A percentile compares a stretch with the other conserved stretches of the same genome.
phyloP scores from a whole-genome alignment of 1,139 yeast species.

The Meyerozyma carpophila region DNA sequence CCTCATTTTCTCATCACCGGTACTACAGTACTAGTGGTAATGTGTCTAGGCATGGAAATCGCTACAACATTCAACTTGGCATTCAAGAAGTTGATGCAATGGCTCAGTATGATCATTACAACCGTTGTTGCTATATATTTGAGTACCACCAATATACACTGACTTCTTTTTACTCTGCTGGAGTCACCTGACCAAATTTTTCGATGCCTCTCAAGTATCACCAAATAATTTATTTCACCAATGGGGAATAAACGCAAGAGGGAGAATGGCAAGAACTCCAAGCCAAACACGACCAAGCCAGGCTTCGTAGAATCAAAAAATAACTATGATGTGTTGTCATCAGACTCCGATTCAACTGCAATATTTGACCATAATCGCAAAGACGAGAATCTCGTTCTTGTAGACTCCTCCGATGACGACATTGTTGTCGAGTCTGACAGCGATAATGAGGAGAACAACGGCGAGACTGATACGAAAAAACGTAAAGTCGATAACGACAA shows the following conservation, averaged over 20 bases:
- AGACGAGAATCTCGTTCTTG: slow-evolving; percentile 17
- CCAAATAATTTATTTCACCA: neutral
- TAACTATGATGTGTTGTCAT: slow-evolving; percentile 14
- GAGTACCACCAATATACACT: neutral
- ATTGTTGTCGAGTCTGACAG: slow-evolving; percentile 33
- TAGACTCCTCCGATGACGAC: slow-evolving; percentile 22
- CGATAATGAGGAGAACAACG: slow-evolving; percentile 16
- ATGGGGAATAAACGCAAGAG: slow-evolving; percentile 22
- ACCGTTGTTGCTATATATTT: neutral
- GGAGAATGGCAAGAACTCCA: slow-evolving; percentile 4
- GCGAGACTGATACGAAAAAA: slow-evolving; percentile 11
- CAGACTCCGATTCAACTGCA: slow-evolving; percentile 17
- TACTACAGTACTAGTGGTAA: neutral
- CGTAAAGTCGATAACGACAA: slow-evolving; percentile 7
- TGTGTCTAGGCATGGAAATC: neutral
- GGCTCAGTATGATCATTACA: neutral
- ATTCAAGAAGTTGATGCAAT: neutral
- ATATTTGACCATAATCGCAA: slow-evolving; percentile 15
- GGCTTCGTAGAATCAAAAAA: neutral
- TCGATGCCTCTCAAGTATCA: neutral
- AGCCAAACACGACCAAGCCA: slow-evolving; percentile 5
- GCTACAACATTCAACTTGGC: neutral
- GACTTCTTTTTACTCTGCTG: slow-evolving; percentile 3
- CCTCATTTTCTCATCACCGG: neutral
- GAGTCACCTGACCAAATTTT: neutral